Percentiles rank a stretch among this genome's conserved stretches.
Evolutionary conservation across 2,329 filamentous ascomycete genomes (phyloP).

Genomic region (Talaromyces islandicus): DNA sequence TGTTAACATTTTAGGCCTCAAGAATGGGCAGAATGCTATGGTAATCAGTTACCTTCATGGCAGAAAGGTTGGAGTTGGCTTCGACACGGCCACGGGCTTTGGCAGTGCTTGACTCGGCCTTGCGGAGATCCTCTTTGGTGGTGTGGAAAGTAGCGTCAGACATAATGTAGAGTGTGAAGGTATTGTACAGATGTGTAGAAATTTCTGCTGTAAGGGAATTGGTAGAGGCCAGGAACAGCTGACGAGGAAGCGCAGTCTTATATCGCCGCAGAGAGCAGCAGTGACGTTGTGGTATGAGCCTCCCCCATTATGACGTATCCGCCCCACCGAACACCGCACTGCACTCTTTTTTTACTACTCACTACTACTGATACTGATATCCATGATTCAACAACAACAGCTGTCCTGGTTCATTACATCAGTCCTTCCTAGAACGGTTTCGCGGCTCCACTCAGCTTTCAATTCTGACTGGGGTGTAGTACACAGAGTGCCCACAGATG

Average conservation of each 20-base stretch:
- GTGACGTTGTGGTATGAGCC: background rate
- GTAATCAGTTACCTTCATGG: constrained; percentile 37
- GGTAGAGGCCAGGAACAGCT: background rate
- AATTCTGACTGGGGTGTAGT: too few species aligned
- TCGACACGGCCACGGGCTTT: constrained; percentile 34
- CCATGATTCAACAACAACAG: background rate
- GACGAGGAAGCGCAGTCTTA: background rate
- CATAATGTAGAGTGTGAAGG: constrained; percentile 17
- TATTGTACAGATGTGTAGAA: background rate
- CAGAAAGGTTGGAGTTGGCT: constrained; percentile 39
- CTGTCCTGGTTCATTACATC: constrained; percentile 4
- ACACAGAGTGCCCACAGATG: background rate
- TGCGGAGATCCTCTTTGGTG: constrained; percentile 45
- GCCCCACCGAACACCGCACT: background rate
- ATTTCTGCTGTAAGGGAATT: background rate
- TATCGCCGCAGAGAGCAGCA: background rate
- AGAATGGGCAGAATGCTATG: background rate
- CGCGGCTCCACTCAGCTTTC: background rate
- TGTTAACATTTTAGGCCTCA: background rate
- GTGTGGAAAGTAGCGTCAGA: constrained; percentile 41
- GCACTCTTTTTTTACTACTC: background rate
- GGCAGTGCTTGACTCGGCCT: constrained; percentile 39
- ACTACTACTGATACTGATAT: background rate
- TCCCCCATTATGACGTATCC: constrained; percentile 3
- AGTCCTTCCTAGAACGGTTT: background rate